A percentile compares a stretch with the other conserved stretches of the same genome.
These are phyloP conservation scores for Mortierella alpina DNA, from an alignment of 192 early-diverging fungal genomes.

Conservation along the genomic window DNA sequence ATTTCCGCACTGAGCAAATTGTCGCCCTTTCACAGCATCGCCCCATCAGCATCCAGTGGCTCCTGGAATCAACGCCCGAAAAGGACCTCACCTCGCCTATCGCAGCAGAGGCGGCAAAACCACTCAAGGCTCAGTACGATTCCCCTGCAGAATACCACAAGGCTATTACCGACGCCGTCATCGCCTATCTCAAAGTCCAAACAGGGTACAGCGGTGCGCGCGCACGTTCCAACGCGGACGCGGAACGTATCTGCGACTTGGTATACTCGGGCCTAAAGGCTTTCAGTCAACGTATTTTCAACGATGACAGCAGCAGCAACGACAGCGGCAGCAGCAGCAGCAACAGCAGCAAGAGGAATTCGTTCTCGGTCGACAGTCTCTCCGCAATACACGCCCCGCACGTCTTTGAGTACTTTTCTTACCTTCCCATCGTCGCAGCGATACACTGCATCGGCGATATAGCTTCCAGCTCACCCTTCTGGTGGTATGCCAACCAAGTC, in stretches of 20 bases:
- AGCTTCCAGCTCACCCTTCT: slow-evolving; percentile 14
- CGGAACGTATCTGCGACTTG: not conserved
- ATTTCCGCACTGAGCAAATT: slow-evolving; percentile 14
- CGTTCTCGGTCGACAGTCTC: not conserved
- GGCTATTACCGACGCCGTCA: slow-evolving; percentile 7
- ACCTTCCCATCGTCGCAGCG: slow-evolving; percentile 16
- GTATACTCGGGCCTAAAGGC: not conserved
- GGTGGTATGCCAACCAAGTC: slow-evolving; percentile 11
- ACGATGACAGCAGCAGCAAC: not conserved
- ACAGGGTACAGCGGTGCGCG: slow-evolving; percentile 6
- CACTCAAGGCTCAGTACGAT: not conserved
- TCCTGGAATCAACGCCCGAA: not conserved
- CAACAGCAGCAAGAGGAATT: not conserved
- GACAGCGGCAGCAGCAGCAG: not conserved
- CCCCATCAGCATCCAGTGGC: slow-evolving; percentile 8
- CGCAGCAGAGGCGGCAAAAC: too few relatives aligned
- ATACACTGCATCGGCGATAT: not conserved
- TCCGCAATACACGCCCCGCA: not conserved
- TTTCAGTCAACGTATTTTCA: slow-evolving; percentile 8
- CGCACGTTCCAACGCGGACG: slow-evolving; percentile 1
- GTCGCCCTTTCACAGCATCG: slow-evolving; percentile 3
- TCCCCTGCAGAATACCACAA: slow-evolving; percentile 1
- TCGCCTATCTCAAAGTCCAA: slow-evolving; percentile 7
- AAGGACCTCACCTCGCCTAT: too few relatives aligned
- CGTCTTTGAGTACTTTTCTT: slow-evolving; percentile 8